Base-by-base conservation (phyloP, 108 stramenopile species). In the Seminavis robusta region DNA sequence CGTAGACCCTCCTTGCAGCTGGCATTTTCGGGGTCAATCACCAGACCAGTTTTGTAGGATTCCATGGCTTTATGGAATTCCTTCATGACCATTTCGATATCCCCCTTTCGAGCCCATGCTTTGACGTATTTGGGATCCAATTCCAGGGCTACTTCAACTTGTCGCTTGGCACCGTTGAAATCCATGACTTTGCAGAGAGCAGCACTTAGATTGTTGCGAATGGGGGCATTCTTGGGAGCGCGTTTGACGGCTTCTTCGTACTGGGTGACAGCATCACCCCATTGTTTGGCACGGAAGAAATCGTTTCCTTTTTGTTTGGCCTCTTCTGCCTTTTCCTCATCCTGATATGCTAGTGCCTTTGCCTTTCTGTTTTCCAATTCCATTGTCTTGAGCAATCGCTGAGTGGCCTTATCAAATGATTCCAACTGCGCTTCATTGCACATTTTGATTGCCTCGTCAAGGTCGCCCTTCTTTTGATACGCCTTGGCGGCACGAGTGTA, bases 191-290 rank as follows among this genome's bases (percentile, higher is more conserved):
- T 99, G 51, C 83, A 80, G 20, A 95, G 74, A 2, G 98, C 98
- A 11, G 97, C 95, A 29, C 94, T 89, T 11, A 98, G 85, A 64
- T 99, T 99, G 79, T 98, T 97, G 49, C 90, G 85, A 74, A 98
- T 98, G 5, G 95, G 61, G 17, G 99, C 92, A 78, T 97, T 95
- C 47, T 84, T 94, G 20, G 99, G 99, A 44, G 97, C 88, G 24
- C 99, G 90, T 69, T 98, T 98, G 45, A 97, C 94, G 5, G 99
- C 99, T 62, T 98, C 97, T 62, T 90, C 88, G 67, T 96, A 96
- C 41, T 86, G 71, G 34, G 79, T 65, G 7, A 94, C 88, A 26
- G 93, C 91, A 48, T 90, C 69, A 31, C 78, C 79, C 84, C 90
- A 99, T 15, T 94, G 63, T 62, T 94, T 76, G 38, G 71, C 81